Base-by-base conservation (phyloP, 805 yeast species). In the Monosporozyma aquatica region DNA sequence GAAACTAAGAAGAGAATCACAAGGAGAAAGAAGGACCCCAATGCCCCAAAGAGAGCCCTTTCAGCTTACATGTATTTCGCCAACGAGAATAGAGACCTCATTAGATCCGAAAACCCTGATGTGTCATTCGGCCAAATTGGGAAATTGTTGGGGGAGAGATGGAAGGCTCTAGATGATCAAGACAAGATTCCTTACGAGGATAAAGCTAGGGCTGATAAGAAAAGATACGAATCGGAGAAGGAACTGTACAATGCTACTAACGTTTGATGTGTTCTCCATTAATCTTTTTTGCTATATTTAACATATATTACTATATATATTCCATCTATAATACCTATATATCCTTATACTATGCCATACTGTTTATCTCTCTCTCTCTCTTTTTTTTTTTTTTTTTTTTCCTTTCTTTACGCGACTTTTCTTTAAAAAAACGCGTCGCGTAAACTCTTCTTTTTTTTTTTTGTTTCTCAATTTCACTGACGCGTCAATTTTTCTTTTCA, bases 11-110 rank as follows among this genome's bases (percentile, higher is more conserved):
- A 42, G 41, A 37, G 36, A 62, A 51, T 66, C 47, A 52, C 66
- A 47, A 69, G 71, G 64, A 70, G 67, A 66, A 70, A 69, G 70
- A 70, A 70, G 67, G 95, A 86, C 68, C 95, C 98, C 72, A 89
- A 90, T 68, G 98, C 98, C 52, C 98, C 98, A 67, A 92, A 92
- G 86, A 86, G 97, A 70, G 87, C 97, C 21, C 72, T 92, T 65
- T 87, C 97, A 47, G 96, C 97, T 39, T 92, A 90, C 80, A 89
- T 92, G 97, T 90, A 86, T 78, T 92, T 89, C 63, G 97, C 98
- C 57, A 87, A 87, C 65, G 97, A 87, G 62, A 84, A 85, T 76
- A 89, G 98, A 75, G 97, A 90, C 69, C 77, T 79, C 51, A 95
- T 92, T 54, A 80, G 95, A 67, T 80, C 90, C 49, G 97, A 89